Evolutionary conservation across 2,329 filamentous ascomycete genomes (phyloP).

Genomic region (Penicillium sp.): DNA sequence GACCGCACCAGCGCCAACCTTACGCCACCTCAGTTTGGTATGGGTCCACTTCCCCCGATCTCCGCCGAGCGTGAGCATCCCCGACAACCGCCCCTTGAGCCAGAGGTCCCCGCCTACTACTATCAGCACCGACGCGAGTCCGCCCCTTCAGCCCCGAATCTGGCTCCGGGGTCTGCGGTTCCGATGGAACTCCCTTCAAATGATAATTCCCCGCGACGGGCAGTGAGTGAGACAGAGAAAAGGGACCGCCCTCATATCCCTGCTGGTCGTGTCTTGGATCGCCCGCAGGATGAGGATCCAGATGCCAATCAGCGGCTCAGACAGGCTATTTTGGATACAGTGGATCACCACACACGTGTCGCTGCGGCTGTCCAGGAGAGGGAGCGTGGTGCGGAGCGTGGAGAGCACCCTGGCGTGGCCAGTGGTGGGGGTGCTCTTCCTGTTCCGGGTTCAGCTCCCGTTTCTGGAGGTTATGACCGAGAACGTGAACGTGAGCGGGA

Average conservation of each 20-base stretch:
- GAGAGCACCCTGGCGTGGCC: slow-evolving; percentile 5
- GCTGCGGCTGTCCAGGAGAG: slow-evolving; percentile 34
- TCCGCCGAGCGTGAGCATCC: slow-evolving; percentile 15
- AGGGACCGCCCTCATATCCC: slow-evolving; percentile 5
- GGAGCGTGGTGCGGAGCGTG: slow-evolving; percentile 24
- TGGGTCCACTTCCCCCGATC: slow-evolving; percentile 8
- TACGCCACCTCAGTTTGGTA: neutral
- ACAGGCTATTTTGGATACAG: slow-evolving; percentile 44
- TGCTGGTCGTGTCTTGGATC: neutral
- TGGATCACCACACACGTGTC: slow-evolving; percentile 38
- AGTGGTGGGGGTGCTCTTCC: neutral
- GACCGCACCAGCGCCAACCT: neutral
- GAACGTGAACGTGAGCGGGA: slow-evolving; percentile 19
- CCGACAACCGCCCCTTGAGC: neutral
- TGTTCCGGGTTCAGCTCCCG: neutral
- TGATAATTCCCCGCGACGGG: slow-evolving; percentile 35
- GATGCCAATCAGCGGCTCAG: slow-evolving; percentile 42
- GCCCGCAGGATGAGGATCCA: slow-evolving; percentile 35
- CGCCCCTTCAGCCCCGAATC: slow-evolving; percentile 23
- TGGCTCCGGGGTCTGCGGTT: slow-evolving; percentile 20
- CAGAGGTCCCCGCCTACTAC: slow-evolving; percentile 4
- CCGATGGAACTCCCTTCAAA: slow-evolving; percentile 16
- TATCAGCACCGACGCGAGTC: slow-evolving; percentile 23
- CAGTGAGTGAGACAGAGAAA: slow-evolving; percentile 38
- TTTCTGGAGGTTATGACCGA: neutral